Base-by-base conservation (phyloP, 192 early-diverging fungal species). In the Coemansia guatemalensis region DNA sequence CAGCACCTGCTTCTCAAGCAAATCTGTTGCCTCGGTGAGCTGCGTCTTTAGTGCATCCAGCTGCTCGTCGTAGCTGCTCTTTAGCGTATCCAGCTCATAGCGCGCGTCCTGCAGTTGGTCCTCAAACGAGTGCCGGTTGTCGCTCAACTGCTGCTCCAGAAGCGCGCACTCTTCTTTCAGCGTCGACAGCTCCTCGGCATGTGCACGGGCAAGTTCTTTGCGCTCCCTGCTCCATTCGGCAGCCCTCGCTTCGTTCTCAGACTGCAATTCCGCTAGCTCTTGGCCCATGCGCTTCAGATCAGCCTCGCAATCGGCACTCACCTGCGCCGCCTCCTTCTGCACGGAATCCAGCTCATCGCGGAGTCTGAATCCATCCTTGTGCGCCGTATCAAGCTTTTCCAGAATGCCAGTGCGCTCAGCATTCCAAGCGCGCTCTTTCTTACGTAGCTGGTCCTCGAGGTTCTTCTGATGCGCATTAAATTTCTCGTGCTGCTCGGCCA, bases 281-380 rank as follows among this genome's bases (percentile, higher is more conserved):
- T 50, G 53, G 21, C 32, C 39, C 58, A 64, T 68, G 9, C 71
- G 71, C n/a, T 33, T 44, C 24, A 80, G 24, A 48, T 80, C 77
- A 0, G 71, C 71, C 3, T 74, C 65, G 49, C 65, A 64, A 25
- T 74, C 68, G 2, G 77, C 71, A 26, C 54, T 49, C 4, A 48
- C 22, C 63, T 80, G 71, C n/a, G 64, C 64, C 17, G 65, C 60
- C 24, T 67, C 65, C 48, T 65, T 70, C 11, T 66, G 64, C 61
- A 71, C 11, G 7, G 33, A n/a, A 29, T 74, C 77, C 39, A 80
- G 58, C 3, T 64, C 68, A 22, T 80, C 71, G 26, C 77, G 77
- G n/a, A 80, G 55, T 47, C 53, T 51, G 61, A 74, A 80, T 17
- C 68, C 68, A 39, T 80, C 77, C 62, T 80, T 80, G 52, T 80